Evolutionary conservation across 2,329 filamentous ascomycete species (phyloP), one percentile per base, ranked within the genome.

Genomic region (Beauveria asiatica): DNA sequence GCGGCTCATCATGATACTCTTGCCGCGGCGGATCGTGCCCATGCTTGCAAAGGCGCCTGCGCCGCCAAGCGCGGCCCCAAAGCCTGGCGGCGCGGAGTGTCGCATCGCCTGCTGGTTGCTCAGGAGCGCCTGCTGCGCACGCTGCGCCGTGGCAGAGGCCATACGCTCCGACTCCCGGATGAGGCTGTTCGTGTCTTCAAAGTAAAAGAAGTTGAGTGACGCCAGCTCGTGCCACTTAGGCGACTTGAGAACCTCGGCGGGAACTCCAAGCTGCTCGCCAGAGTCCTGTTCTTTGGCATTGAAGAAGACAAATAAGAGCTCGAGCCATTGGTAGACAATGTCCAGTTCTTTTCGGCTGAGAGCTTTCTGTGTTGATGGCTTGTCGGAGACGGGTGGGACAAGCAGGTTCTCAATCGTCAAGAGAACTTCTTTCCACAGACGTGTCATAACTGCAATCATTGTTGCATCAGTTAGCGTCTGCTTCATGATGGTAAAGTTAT

Each of bases 401-500:
- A 99, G 82, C 19, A 99, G 80, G 42, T 84, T 83, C 74, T 99
- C 94, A 64, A 97, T 89, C 1, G 93, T 95, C 67, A 92, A 86
- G 17, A 99, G 80, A 0, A 96, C 92, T 73, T 99, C 94, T 75
- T 99, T 99, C 94, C 94, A 99, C 6, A 99, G 77, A 49, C 94
- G 86, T 23, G 92, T 95, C 94, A 99, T 99, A 67, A 99, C 94
- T 71, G 94, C 92, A 67, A 92, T 86, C 93, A 99, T 97, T n/a
- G 94, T 95, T 61, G 91, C 87, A 61, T 92, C 88, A 1, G 94
- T 97, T 60, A 99, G 79, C 0, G 93, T 97, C 73, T 94, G 86
- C 76, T 97, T 97, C 92, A 99, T 96, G 67, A 97, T 96, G 62
- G 92, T 91, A 74, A 99, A 99, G 69, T 99, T 99, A 71, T 97